Percentiles rank a stretch among this genome's conserved stretches.
Evolutionary conservation across 1,284 basidiomycete genomes (phyloP).

Genomic region (Ceratobasidium sp.): DNA sequence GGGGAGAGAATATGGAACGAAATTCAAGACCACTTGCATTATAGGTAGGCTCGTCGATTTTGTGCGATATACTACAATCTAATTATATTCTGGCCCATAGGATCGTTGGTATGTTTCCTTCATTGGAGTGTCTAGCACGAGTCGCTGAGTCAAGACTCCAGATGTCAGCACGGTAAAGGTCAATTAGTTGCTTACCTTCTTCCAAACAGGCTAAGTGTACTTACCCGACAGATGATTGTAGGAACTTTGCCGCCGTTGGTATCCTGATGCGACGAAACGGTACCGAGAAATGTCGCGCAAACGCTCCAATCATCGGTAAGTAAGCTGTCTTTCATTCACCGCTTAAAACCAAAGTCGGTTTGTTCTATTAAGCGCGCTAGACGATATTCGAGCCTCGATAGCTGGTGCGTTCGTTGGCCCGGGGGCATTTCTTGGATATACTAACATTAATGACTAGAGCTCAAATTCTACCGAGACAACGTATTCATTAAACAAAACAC

Average conservation of each 20-base stretch:
- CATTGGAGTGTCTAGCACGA: not conserved
- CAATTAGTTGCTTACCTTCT: no score
- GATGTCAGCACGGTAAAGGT: constrained; percentile 37
- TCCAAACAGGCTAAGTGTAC: not conserved
- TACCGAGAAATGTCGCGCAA: constrained; percentile 5
- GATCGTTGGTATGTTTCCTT: constrained; percentile 26
- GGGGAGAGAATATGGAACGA: constrained; percentile 21
- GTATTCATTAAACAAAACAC: constrained; percentile 36
- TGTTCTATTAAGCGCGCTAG: constrained; percentile 6
- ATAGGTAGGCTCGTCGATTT: constrained; percentile 17
- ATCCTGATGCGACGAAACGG: constrained; percentile 1
- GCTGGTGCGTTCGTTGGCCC: constrained; percentile 12
- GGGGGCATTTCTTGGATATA: not conserved
- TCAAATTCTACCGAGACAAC: constrained; percentile 47
- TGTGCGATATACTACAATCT: not conserved
- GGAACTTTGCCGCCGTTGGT: constrained; percentile 40
- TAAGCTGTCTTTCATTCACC: not conserved
- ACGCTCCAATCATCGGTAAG: constrained; percentile 24
- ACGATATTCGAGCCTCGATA: constrained; percentile 37
- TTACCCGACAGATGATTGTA: not conserved
- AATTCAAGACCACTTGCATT: constrained; percentile 24
- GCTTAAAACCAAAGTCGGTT: not conserved
- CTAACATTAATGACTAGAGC: constrained; percentile 32
- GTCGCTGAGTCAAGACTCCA: not conserved
- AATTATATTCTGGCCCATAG: not conserved